Evolutionary conservation across 768 basidiomycete species (phyloP).

Genomic region (Tulasnella sp.): DNA sequence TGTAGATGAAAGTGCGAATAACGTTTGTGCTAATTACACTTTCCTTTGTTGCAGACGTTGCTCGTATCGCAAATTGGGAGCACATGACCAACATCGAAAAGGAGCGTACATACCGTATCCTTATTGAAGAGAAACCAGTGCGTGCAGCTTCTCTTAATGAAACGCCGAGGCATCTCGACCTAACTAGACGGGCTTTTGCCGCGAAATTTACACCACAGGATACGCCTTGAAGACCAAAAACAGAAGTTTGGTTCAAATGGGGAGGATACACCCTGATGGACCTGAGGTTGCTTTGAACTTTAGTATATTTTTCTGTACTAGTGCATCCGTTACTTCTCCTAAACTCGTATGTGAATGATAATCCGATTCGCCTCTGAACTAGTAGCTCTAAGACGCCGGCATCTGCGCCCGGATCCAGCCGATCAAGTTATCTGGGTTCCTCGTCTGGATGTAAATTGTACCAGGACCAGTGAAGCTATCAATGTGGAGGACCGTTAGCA

Average conservation of each 20-base stretch:
- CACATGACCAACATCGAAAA: constrained; percentile 54
- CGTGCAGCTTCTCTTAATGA: constrained; percentile 32
- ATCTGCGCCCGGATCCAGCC: constrained; percentile 36
- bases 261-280: background rate
- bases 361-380: background rate
- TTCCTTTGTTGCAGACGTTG: constrained; percentile 46
- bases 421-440: constrained; percentile 36
- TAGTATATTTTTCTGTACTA: background rate
- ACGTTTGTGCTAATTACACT: background rate
- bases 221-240: constrained; percentile 32
- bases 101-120: constrained; percentile 52
- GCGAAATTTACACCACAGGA: constrained; percentile 29
- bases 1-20: background rate
- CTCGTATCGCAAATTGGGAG: constrained; percentile 62
- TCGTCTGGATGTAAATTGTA: constrained; percentile 37
- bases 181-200: background rate
- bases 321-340: background rate
- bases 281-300: background rate
- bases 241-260: background rate
- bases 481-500: background rate
- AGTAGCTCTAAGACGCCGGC: constrained; percentile 27
- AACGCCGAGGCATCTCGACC: background rate
- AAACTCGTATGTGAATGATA: background rate
- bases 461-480: constrained; percentile 38
- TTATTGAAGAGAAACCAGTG: constrained; percentile 53